phyloP scores from a whole-genome alignment of 2,329 filamentous ascomycete genomes.

The Knoxdaviesia capensis region DNA sequence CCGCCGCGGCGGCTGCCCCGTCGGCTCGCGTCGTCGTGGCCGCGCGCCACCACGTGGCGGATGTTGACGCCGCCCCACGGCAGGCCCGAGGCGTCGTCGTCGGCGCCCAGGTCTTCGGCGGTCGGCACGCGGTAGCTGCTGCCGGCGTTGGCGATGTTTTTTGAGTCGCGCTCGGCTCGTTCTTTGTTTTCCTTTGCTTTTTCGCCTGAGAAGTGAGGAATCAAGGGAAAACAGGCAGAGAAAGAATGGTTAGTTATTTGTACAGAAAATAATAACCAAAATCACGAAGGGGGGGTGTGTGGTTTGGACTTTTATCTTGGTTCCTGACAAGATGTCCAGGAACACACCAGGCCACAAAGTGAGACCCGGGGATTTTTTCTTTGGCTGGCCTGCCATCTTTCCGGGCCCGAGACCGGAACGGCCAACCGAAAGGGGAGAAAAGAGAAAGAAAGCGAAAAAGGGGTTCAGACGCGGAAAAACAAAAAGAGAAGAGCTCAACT shows the following conservation, averaged over 20 bases:
- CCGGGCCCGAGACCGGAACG: not conserved
- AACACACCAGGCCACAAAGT: no score
- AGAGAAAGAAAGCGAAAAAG: not conserved
- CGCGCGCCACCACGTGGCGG: conserved; percentile 27
- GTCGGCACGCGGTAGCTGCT: conserved; percentile 43
- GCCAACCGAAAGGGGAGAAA: not conserved
- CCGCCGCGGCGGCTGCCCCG: conserved; percentile 19
- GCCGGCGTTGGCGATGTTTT: conserved; percentile 42
- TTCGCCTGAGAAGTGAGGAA: conserved; percentile 29
- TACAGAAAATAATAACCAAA: not conserved
- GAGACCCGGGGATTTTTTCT: no score
- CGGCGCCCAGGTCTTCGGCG: conserved; percentile 29
- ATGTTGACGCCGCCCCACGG: conserved; percentile 55
- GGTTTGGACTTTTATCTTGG: no score
- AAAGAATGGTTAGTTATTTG: not conserved
- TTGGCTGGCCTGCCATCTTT: not conserved
- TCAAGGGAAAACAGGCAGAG: not conserved
- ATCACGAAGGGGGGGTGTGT: not conserved
- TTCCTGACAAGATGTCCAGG: not conserved
- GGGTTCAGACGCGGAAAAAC: not conserved
- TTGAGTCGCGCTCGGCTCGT: conserved; percentile 37
- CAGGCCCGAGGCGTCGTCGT: conserved; percentile 37
- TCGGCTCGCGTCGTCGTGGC: conserved; percentile 26
- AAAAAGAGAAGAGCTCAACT: conserved; percentile 10
- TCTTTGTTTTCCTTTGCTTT: conserved; percentile 50